Percentiles rank a stretch among this genome's conserved stretches.
These are phyloP conservation scores for Gymnopilus junonius DNA, from an alignment of 768 basidiomycete species.

Conservation along the genomic window DNA sequence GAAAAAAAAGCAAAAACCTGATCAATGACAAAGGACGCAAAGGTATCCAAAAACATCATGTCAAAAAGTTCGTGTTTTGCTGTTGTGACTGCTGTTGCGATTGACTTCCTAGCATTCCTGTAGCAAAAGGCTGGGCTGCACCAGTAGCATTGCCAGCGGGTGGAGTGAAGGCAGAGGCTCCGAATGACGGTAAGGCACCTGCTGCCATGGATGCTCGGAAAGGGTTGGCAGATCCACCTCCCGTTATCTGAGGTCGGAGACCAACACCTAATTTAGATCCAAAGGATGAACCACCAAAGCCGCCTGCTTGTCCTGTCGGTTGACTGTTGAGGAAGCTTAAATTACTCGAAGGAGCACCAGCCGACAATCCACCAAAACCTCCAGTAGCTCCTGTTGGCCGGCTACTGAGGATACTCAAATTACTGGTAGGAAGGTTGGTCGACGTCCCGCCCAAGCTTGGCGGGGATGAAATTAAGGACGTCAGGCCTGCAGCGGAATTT, in stretches of 20 bases:
- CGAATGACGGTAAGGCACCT: slow-evolving; percentile 21
- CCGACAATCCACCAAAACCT: not conserved
- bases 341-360: slow-evolving; percentile 1
- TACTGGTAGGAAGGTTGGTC: not conserved
- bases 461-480: slow-evolving; percentile 10
- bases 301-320: slow-evolving; percentile 46
- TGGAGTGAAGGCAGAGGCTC: slow-evolving; percentile 17
- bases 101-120: slow-evolving; percentile 16
- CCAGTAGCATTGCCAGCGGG: slow-evolving; percentile 13
- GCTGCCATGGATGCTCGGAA: slow-evolving; percentile 65
- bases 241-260: slow-evolving; percentile 66
- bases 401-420: not conserved
- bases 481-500: slow-evolving; percentile 13
- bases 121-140: slow-evolving; percentile 16
- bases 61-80: slow-evolving; percentile 25
- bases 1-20: slow-evolving; percentile 1
- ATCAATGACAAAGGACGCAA: slow-evolving; percentile 3
- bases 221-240: slow-evolving; percentile 65
- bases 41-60: slow-evolving; percentile 16
- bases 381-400: slow-evolving; percentile 36
- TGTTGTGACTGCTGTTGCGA: slow-evolving; percentile 21
- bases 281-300: slow-evolving; percentile 35
- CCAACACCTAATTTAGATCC: slow-evolving; percentile 49
- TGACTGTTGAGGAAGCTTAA: slow-evolving; percentile 39
- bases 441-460: not conserved